Evolutionary conservation across 495 filamentous ascomycete genomes (phyloP).

Genomic region (Trichoderma parareesei): DNA sequence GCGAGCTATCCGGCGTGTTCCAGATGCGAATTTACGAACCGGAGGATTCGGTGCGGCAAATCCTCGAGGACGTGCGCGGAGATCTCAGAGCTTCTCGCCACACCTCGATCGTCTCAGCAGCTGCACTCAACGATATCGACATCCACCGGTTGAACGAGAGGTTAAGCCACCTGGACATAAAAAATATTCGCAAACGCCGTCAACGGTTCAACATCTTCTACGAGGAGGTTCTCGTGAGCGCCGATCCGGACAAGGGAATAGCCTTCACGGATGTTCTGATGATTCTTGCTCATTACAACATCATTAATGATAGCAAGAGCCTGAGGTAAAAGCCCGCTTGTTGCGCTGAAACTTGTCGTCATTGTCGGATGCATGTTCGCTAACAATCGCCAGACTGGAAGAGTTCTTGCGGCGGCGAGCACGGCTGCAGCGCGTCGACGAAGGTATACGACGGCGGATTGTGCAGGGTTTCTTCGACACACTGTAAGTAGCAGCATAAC

Average conservation of each 20-base stretch:
- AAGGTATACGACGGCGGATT: slow-evolving; percentile 79
- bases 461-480: slow-evolving; percentile 96
- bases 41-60: slow-evolving; percentile 73
- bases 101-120: slow-evolving; percentile 41
- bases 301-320: slow-evolving; percentile 96
- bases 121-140: slow-evolving; percentile 58
- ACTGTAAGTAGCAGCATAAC: slow-evolving; percentile 40
- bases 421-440: slow-evolving; percentile 89
- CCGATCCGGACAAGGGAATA: slow-evolving; percentile 78
- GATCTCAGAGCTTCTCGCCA: slow-evolving; percentile 43
- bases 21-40: slow-evolving; percentile 95
- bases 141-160: slow-evolving; percentile 65
- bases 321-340: slow-evolving; percentile 47
- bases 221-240: slow-evolving; percentile 91
- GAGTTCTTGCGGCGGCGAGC: slow-evolving; percentile 90
- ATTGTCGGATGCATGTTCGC: neutral
- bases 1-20: slow-evolving; percentile 88
- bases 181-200: slow-evolving; percentile 62
- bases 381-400: slow-evolving; percentile 51
- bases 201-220: slow-evolving; percentile 84
- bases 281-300: slow-evolving; percentile 97
- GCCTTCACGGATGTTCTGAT: slow-evolving; percentile 91
- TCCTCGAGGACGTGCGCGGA: slow-evolving; percentile 72
- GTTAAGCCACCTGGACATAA: slow-evolving; percentile 66
- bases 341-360: neutral